A percentile compares a stretch with the other conserved stretches of the same genome.
Evolutionary conservation across 75 land plant genomes (phyloP).

Genomic region (Pinus tabuliformis): DNA sequence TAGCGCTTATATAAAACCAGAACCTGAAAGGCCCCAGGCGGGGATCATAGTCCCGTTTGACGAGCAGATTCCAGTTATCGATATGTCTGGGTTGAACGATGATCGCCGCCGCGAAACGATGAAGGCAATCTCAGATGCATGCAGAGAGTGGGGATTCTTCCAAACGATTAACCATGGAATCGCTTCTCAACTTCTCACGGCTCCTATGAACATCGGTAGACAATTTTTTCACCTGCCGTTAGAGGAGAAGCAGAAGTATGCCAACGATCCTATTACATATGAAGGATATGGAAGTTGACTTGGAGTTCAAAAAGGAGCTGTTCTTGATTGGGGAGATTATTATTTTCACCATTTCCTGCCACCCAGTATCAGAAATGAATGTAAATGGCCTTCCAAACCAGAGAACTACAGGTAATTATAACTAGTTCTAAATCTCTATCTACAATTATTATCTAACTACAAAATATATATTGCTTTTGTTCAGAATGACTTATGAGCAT

Average conservation of each 20-base stretch:
- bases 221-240: neutral
- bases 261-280: constrained; percentile 9
- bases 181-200: neutral
- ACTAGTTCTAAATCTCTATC: neutral
- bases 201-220: neutral
- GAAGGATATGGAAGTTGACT: constrained; percentile 27
- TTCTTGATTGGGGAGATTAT: constrained; percentile 33
- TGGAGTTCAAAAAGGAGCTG: constrained; percentile 16
- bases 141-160: constrained; percentile 3
- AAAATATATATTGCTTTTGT: no score
- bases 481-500: neutral
- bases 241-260: neutral
- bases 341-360: constrained; percentile 16
- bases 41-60: neutral
- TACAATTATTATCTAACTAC: no score
- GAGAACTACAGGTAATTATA: constrained; percentile 12
- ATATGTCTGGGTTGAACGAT: neutral
- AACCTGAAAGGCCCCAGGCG: neutral
- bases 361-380: constrained; percentile 2
- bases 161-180: constrained; percentile 4
- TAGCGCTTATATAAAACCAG: no score
- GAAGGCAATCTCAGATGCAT: neutral
- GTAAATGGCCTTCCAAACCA: constrained; percentile 29
- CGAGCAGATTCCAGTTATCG: neutral
- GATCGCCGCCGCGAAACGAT: neutral